phyloP scores from a whole-genome alignment of 2,329 filamentous ascomycete genomes.

The Sporothrix humicola region DNA sequence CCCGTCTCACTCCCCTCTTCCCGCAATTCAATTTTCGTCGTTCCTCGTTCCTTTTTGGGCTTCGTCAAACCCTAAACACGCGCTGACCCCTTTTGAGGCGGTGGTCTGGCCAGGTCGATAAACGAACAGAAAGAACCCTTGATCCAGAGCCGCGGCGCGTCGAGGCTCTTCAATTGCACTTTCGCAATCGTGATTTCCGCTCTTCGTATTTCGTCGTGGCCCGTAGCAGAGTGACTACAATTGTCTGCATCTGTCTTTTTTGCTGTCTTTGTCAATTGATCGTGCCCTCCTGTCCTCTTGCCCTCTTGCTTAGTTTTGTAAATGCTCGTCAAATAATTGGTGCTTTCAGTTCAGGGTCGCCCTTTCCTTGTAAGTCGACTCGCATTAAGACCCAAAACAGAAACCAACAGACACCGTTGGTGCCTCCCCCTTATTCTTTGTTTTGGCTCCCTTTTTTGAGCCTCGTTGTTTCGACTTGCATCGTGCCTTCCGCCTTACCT shows the following conservation, averaged over 20 bases:
- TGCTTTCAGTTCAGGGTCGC: not conserved
- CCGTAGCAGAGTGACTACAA: not conserved
- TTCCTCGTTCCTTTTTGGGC: not conserved
- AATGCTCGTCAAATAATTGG: slow-evolving; percentile 8
- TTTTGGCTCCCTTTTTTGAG: slow-evolving; percentile 8
- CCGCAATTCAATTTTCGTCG: not conserved
- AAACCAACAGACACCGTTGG: slow-evolving; percentile 9
- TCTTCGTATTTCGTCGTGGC: no score
- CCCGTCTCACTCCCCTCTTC: slow-evolving; percentile 19
- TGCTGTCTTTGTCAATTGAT: not conserved
- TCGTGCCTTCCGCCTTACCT: not conserved
- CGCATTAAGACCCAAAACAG: not conserved
- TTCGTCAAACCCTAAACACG: not conserved
- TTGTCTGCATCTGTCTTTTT: not conserved
- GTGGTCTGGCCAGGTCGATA: not conserved
- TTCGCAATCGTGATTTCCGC: not conserved
- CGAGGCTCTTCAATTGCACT: not conserved
- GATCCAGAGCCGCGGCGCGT: not conserved
- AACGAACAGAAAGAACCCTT: not conserved
- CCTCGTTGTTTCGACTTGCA: not conserved
- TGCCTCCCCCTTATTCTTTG: slow-evolving; percentile 23
- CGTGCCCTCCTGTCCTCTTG: not conserved
- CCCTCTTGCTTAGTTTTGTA: not conserved
- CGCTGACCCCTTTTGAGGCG: not conserved
- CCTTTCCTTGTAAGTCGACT: slow-evolving; percentile 20